These are phyloP conservation scores for Farysia itapuensis DNA, from an alignment of 1,284 basidiomycete species.

Conservation along the genomic window DNA sequence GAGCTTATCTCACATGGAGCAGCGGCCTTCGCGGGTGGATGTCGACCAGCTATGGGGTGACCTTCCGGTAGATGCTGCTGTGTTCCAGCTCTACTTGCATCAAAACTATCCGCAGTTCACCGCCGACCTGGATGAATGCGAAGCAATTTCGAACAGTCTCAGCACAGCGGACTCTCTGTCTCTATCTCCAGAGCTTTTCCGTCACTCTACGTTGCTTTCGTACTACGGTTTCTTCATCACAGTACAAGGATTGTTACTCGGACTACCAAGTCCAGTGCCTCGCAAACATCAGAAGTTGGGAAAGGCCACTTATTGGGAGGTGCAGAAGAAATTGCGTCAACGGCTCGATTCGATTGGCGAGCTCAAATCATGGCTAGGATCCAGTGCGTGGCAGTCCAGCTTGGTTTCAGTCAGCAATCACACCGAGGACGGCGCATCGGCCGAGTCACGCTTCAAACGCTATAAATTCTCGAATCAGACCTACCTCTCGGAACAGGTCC, in stretches of 20 bases:
- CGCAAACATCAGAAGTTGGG: conserved; percentile 72
- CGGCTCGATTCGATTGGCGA: conserved; percentile 57
- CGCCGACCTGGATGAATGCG: conserved; percentile 74
- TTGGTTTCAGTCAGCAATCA: background rate
- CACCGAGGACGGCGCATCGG: background rate
- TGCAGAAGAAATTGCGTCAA: conserved; percentile 55
- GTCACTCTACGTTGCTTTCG: conserved; percentile 67
- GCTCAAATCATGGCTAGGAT: conserved; percentile 15
- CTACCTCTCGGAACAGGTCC: background rate
- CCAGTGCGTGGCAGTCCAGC: background rate
- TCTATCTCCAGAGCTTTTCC: conserved; percentile 68
- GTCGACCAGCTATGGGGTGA: conserved; percentile 70
- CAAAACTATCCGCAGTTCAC: conserved; percentile 89
- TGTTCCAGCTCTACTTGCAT: conserved; percentile 86
- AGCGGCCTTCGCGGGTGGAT: conserved; percentile 60
- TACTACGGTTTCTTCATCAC: conserved; percentile 82
- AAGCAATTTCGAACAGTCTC: conserved; percentile 73
- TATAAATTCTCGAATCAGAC: conserved; percentile 6
- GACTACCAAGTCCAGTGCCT: conserved; percentile 80
- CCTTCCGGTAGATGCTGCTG: conserved; percentile 83
- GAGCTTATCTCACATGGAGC: conserved; percentile 67
- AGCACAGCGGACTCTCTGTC: conserved; percentile 73
- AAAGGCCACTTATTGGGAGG: conserved; percentile 64
- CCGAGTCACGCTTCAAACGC: conserved; percentile 2
- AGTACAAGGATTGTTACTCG: conserved; percentile 75